Base-by-base conservation (phyloP, 1,284 basidiomycete species). In the Mrakiaceae sp. region DNA sequence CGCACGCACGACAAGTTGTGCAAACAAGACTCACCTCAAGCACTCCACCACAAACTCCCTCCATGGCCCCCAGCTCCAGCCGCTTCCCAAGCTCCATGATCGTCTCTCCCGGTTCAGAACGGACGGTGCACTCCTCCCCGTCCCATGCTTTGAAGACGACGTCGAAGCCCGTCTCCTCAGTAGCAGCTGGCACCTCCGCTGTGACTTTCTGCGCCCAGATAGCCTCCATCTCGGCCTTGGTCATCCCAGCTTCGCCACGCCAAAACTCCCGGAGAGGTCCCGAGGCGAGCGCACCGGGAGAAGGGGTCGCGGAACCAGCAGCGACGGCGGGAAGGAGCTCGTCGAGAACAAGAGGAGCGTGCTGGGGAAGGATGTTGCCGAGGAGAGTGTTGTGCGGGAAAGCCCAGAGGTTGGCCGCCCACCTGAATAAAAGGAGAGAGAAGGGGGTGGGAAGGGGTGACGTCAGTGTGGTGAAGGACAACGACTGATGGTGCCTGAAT, bases 391-490 rank as follows among this genome's bases (percentile, higher is more conserved):
- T 67, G 3, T 81, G 81, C 5, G 88, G 88, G 68, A 85, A 86
- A 3, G 88, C 76, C 42, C 91, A 75, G 2, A 88, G 72, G 73
- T 91, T 92, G 1, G 87, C 88, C 1, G 90, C 89, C 72, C 84
- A 86, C 71, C 87, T 90, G 49, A 7, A 49, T 12, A 48, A 39
- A 27, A 62, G 6, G 54, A 49, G 44, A 59, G 16, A 43, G 57
- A n/a, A 46, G 62, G 27, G 66, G 63, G n/a, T 43, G 39, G 48
- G 47, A 12, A 49, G 56, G 39, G 60, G 10, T 56, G 40, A 51
- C 47, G 53, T 46, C 53, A 65, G 57, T 44, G 60, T 63, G 54
- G 79, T 11, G 49, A 58, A 7, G 8, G 6, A 47, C 14, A 16
- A 7, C 9, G 27, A 27, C 27, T 27, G 27, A 27, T 27, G 27